phyloP scores from a whole-genome alignment of 2,329 filamentous ascomycete genomes.

The Fusarium mundagurra region DNA sequence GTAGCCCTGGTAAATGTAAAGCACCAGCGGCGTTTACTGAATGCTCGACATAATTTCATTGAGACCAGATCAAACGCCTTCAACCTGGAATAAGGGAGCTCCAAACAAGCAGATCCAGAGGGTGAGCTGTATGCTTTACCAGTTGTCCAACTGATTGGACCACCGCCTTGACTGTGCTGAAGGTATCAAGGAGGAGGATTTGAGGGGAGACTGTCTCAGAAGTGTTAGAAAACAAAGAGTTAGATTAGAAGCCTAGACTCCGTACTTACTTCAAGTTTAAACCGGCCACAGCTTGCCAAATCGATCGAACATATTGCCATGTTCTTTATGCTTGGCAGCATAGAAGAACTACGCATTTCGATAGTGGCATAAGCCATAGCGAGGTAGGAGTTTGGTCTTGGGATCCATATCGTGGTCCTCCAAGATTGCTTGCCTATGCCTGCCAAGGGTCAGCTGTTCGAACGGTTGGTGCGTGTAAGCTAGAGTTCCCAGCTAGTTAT shows the following conservation, averaged over 20 bases:
- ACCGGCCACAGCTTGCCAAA: neutral
- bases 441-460: conserved; percentile 10
- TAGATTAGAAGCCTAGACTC: neutral
- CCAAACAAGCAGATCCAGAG: neutral
- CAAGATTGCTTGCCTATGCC: conserved; percentile 1
- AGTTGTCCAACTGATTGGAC: neutral
- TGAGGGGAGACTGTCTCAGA: neutral
- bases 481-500: neutral
- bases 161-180: neutral
- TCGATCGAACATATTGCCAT: neutral
- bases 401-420: neutral
- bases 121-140: neutral
- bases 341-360: neutral
- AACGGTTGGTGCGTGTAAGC: conserved; percentile 5
- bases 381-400: neutral
- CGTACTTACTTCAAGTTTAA: neutral
- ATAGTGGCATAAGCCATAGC: neutral
- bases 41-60: neutral
- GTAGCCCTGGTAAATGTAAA: conserved; percentile 26
- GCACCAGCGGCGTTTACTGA: conserved; percentile 1
- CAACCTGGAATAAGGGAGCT: neutral
- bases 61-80: conserved; percentile 7
- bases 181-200: neutral
- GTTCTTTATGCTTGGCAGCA: neutral
- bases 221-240: neutral